These are phyloP conservation scores for Aspergillus tamarii DNA, from an alignment of 2,329 filamentous ascomycete species.

Conservation along the genomic window DNA sequence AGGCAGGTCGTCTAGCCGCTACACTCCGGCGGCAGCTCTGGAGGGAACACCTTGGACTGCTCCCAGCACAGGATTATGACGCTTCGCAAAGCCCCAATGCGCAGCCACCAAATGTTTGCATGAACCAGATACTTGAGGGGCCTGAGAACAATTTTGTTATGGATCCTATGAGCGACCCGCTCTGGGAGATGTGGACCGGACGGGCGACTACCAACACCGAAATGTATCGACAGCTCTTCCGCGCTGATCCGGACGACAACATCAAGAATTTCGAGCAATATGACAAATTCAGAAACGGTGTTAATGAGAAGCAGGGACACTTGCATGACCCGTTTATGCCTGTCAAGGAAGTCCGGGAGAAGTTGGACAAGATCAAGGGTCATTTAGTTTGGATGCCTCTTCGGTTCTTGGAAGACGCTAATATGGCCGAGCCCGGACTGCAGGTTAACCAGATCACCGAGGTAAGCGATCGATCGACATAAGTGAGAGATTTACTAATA, in stretches of 20 bases:
- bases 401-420: slow-evolving; percentile 77
- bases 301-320: slow-evolving; percentile 77
- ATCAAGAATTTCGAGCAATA: slow-evolving; percentile 92
- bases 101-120: slow-evolving; percentile 68
- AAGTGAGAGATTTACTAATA: not conserved
- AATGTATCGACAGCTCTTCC: slow-evolving; percentile 79
- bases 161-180: slow-evolving; percentile 71
- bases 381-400: slow-evolving; percentile 97
- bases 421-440: slow-evolving; percentile 88
- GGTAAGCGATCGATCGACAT: slow-evolving; percentile 58
- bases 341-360: slow-evolving; percentile 70
- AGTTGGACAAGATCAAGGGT: slow-evolving; percentile 78
- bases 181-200: slow-evolving; percentile 71
- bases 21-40: slow-evolving; percentile 83
- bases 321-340: slow-evolving; percentile 80
- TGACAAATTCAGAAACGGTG: slow-evolving; percentile 69
- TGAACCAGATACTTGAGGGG: slow-evolving; percentile 75
- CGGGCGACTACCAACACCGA: slow-evolving; percentile 79
- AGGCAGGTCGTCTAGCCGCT: slow-evolving; percentile 74
- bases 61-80: slow-evolving; percentile 71
- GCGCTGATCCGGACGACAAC: slow-evolving; percentile 84
- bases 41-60: slow-evolving; percentile 86
- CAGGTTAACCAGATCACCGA: slow-evolving; percentile 86
- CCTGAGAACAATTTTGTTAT: slow-evolving; percentile 68
- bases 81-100: slow-evolving; percentile 74